Evolutionary conservation across 2,329 filamentous ascomycete species (phyloP).

Genomic region (Aspergillus japonicus): DNA sequence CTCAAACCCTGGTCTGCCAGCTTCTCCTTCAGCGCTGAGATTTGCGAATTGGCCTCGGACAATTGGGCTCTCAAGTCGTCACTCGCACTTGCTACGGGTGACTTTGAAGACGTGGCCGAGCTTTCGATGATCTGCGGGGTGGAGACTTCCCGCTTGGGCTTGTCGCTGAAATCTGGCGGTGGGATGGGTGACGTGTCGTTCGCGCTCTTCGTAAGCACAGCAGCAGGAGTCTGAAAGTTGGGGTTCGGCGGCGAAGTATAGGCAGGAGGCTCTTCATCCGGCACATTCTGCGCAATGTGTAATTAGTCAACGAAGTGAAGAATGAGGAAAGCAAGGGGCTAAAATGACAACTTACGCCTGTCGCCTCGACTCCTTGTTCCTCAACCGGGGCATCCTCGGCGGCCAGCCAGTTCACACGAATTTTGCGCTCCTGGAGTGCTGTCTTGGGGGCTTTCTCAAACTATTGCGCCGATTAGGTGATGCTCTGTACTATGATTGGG

Average conservation of each 20-base stretch:
- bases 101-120: slow-evolving; percentile 42
- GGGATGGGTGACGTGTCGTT: slow-evolving; percentile 35
- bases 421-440: slow-evolving; percentile 88
- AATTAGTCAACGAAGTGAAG: slow-evolving; percentile 7
- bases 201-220: slow-evolving; percentile 41
- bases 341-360: slow-evolving; percentile 34
- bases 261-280: slow-evolving; percentile 50
- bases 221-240: slow-evolving; percentile 47
- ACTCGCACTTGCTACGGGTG: slow-evolving; percentile 50
- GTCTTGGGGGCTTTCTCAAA: slow-evolving; percentile 75
- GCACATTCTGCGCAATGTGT: slow-evolving; percentile 23
- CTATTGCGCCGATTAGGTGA: slow-evolving; percentile 45
- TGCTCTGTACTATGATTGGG: slow-evolving; percentile 1
- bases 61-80: slow-evolving; percentile 73
- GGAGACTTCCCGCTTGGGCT: slow-evolving; percentile 38
- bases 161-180: slow-evolving; percentile 37
- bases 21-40: slow-evolving; percentile 65
- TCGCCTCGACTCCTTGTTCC: slow-evolving; percentile 27
- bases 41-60: slow-evolving; percentile 70
- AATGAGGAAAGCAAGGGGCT: not conserved
- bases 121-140: slow-evolving; percentile 38
- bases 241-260: slow-evolving; percentile 59
- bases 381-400: slow-evolving; percentile 51
- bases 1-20: slow-evolving; percentile 67
- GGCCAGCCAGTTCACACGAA: slow-evolving; percentile 81